Evolutionary conservation across 805 yeast species (phyloP).

Genomic region (Candida tallmaniae): DNA sequence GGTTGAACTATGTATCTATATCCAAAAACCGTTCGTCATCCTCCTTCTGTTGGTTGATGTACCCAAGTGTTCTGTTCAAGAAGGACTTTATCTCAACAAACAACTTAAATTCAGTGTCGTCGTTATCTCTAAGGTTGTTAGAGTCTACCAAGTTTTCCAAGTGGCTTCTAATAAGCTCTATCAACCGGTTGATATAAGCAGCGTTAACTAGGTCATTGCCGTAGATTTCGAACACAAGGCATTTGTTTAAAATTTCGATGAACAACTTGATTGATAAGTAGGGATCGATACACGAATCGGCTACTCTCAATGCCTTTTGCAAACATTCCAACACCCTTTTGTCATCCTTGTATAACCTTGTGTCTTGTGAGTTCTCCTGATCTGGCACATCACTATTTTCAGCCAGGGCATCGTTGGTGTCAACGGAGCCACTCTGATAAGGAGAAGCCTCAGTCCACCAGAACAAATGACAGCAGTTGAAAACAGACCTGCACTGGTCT

Average conservation of each 20-base stretch:
- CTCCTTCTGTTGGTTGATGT: conserved; percentile 63
- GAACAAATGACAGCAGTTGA: conserved; percentile 87
- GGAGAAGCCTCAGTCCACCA: conserved; percentile 67
- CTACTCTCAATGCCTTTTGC: conserved; percentile 82
- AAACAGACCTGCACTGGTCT: conserved; percentile 91
- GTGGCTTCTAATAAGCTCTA: conserved; percentile 73
- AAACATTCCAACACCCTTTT: conserved; percentile 87
- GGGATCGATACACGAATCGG: conserved; percentile 90
- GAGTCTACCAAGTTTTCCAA: conserved; percentile 41
- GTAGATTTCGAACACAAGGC: conserved; percentile 79
- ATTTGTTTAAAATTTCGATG: conserved; percentile 83
- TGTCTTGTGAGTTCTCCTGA: conserved; percentile 35
- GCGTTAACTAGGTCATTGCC: conserved; percentile 69
- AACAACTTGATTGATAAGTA: conserved; percentile 72
- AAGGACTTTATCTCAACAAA: conserved; percentile 23
- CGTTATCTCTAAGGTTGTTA: conserved; percentile 13
- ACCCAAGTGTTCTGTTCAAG: conserved; percentile 69
- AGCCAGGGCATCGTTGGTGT: conserved; percentile 2
- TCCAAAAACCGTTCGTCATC: conserved; percentile 68
- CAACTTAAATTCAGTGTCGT: conserved; percentile 20
- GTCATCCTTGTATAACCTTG: conserved; percentile 34
- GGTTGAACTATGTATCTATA: conserved; percentile 21
- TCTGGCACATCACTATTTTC: conserved; percentile 28
- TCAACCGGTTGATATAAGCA: conserved; percentile 77
- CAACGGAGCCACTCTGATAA: conserved; percentile 1